Evolutionary conservation across 225 moss, liverwort and hornwort genomes (phyloP), one percentile per base, ranked within the genome.

Genomic region (Neckera pumila): DNA sequence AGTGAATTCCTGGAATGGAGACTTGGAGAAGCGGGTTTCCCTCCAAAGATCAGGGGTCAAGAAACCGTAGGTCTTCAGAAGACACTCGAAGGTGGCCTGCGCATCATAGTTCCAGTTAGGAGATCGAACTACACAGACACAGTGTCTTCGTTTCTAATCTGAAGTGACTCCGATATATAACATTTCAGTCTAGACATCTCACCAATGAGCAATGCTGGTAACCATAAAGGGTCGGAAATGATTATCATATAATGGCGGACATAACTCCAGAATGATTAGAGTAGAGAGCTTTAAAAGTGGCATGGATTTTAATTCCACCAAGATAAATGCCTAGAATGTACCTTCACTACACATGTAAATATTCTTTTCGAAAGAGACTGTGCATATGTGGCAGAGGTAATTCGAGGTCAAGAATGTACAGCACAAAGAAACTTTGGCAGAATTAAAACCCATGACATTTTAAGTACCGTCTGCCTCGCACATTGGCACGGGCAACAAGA

Each of bases 1-100:
- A 7, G 98, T 98, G 72, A 98, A 98, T 86, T 98, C 98, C 94
- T 98, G 98, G 95, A 98, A 98, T 5, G 98, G 98, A 43, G 98
- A 97, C 91, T 97, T 98, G 10, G 91, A 91, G 89, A 98, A 98
- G 57, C 93, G 93, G 26, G 95, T 98, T 89, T 97, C 98, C 84
- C 91, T 94, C 98, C 98, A 98, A 78, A 98, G 91, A 89, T 98
- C 98, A 51, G 98, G 98, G 17, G 98, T 97, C 93, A 98, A 89
- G 90, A 98, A 98, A 73, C 96, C 98, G 56, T 98, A 98, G 20
- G 98, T 98, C 93, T 98, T 98, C 86, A 98, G 58, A 82, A 98
- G 90, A 60, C 98, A 98, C 91, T 98, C 93, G 42, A 98, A 98
- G 2, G 98, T 98, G 36, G 98, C 98, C 98, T 98, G 94, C 89